Base-by-base conservation (phyloP, 225 moss, liverwort and hornwort genomes). In the Pleurozium schreberi region DNA sequence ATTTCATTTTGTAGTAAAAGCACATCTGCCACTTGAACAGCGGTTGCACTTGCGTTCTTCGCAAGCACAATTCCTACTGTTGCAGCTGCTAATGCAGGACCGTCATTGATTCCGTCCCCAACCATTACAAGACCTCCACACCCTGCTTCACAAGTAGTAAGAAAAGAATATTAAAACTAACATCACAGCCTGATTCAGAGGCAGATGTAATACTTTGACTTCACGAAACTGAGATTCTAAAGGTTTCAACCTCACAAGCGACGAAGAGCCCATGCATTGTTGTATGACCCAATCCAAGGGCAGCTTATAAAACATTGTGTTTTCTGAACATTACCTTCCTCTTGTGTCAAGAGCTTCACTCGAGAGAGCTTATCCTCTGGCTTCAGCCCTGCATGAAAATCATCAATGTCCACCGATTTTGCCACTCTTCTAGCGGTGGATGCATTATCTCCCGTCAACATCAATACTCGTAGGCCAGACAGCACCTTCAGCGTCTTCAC, bases 71-170 rank as follows among this genome's bases (percentile, higher is more conserved):
- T 94, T 60, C 96, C 99, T 34, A 99, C 97, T 87, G 96, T 97
- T 87, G 99, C 96, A 91, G 99, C 99, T 45, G 99, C 99, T 87
- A 99, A 92, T 50, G 99, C 99, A 86, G 99, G 97, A 57, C 96
- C 99, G 89, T 99, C 97, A 87, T 99, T 99, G 50, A 99, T 97
- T 75, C 99, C 99, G 84, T 99, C 99, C 52, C 99, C 99, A 80
- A 99, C 99, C 97, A 99, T 99, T 62, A 99, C 92, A 66, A 99
- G 91, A 64, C 99, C 99, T 90, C 96, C 94, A 66, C 86, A 84
- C 75, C 82, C 95, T 94, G 93, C 88, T 84, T 89, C 79, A 68
- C 91, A 88, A 76, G 57, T 34, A 50, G 11, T 36, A 65, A 55
- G n/a, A 76, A 82, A 53, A 80, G n/a, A 59, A 42, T 18, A 69